Percentiles rank a stretch among this genome's conserved stretches.
These are phyloP conservation scores for Plasmodium berghei DNA, from an alignment of 169 alveolate species.

Conservation along the genomic window DNA sequence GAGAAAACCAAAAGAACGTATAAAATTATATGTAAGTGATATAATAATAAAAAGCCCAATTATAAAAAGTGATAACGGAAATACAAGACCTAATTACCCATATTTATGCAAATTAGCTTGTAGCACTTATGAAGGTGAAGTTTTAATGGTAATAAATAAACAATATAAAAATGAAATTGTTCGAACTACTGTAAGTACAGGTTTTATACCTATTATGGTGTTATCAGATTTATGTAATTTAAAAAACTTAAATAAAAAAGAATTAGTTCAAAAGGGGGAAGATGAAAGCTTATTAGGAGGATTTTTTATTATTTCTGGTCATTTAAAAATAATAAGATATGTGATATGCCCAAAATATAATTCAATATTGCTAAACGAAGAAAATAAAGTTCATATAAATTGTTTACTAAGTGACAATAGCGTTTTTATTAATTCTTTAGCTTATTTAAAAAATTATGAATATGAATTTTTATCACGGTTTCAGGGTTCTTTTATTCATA, in stretches of 20 bases:
- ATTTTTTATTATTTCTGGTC: constrained; percentile 98
- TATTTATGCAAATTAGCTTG: constrained; percentile 68
- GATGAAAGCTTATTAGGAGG: constrained; percentile 99
- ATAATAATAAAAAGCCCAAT: constrained; percentile 66
- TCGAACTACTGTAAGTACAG: constrained; percentile 83
- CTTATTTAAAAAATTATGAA: constrained; percentile 88
- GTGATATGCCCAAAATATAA: constrained; percentile 96
- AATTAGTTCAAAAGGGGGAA: constrained; percentile 95
- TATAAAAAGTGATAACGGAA: constrained; percentile 55
- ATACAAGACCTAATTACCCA: constrained; percentile 54
- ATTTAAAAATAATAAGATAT: constrained; percentile 97
- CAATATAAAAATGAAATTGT: constrained; percentile 60
- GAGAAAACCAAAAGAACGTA: constrained; percentile 9
- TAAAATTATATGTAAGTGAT: constrained; percentile 70
- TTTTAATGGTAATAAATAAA: constrained; percentile 42
- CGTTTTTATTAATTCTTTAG: constrained; percentile 87
- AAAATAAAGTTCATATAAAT: constrained; percentile 84
- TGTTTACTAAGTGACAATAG: constrained; percentile 90
- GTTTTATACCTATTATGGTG: constrained; percentile 98
- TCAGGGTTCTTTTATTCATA: constrained; percentile 2
- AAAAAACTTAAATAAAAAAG: constrained; percentile 90
- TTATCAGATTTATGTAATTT: constrained; percentile 95
- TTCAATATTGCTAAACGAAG: constrained; percentile 87
- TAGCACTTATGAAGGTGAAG: constrained; percentile 75
- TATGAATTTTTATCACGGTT: constrained; percentile 51